These are phyloP conservation scores for Sphagnum magellanicum DNA, from an alignment of 228 moss, liverwort and hornwort species.

Conservation along the genomic window DNA sequence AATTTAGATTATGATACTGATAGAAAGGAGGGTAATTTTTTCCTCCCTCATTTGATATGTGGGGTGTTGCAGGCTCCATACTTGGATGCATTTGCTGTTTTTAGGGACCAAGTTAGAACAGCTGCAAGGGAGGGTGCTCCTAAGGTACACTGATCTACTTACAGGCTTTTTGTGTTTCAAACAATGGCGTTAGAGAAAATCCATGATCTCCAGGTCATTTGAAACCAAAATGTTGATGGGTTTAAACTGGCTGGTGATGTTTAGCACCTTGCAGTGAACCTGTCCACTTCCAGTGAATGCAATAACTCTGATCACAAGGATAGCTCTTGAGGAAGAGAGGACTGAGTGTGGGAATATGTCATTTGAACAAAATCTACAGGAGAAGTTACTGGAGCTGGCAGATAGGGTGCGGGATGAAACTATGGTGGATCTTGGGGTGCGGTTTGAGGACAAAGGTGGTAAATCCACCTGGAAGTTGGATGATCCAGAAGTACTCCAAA, in stretches of 20 bases:
- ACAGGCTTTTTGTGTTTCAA: no score
- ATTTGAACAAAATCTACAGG: conserved; percentile 18
- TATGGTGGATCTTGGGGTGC: conserved; percentile 79
- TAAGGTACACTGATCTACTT: conserved; percentile 21
- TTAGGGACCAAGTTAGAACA: conserved; percentile 68
- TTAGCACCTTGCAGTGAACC: no score
- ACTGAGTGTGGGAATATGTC: no score
- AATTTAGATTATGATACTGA: no score
- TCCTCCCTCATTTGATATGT: background rate
- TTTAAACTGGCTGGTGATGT: no score
- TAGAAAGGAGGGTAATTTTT: no score
- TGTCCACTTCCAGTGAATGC: no score
- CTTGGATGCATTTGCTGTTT: conserved; percentile 53
- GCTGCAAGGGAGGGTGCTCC: conserved; percentile 49
- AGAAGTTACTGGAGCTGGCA: conserved; percentile 60
- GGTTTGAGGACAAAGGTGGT: conserved; percentile 60
- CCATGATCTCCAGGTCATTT: no score
- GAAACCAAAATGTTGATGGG: no score
- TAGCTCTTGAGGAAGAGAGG: no score
- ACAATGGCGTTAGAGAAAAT: no score
- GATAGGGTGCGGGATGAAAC: conserved; percentile 70
- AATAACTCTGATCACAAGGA: no score
- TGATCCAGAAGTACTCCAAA: conserved; percentile 45
- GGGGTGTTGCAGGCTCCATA: conserved; percentile 49
- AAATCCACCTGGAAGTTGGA: conserved; percentile 71